A percentile compares a stretch with the other conserved stretches of the same genome.
These are phyloP conservation scores for Onygenales sp. DNA, from an alignment of 2,329 filamentous ascomycete species.

Conservation along the genomic window DNA sequence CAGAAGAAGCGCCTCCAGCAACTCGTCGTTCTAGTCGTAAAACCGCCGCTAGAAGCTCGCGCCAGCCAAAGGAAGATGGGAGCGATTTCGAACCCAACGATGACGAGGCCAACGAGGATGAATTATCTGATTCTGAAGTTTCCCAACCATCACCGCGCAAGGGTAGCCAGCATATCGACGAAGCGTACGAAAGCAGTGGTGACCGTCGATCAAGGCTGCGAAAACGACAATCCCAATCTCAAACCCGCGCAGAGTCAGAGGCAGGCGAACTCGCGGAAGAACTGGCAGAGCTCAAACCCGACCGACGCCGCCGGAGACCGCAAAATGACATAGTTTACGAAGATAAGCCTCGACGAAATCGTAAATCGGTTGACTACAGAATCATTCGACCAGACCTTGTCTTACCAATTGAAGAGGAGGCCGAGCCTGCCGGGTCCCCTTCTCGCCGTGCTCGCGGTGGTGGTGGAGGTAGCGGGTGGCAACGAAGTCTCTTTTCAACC, in stretches of 20 bases:
- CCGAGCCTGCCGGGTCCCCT: slow-evolving; percentile 57
- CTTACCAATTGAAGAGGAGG: slow-evolving; percentile 65
- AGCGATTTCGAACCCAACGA: slow-evolving; percentile 54
- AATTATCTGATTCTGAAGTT: slow-evolving; percentile 43
- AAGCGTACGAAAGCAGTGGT: slow-evolving; percentile 37
- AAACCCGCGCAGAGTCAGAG: slow-evolving; percentile 39
- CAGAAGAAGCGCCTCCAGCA: slow-evolving; percentile 21
- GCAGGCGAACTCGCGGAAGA: slow-evolving; percentile 52
- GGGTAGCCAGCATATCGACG: slow-evolving; percentile 30
- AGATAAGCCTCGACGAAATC: slow-evolving; percentile 41
- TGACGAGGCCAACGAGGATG: slow-evolving; percentile 42
- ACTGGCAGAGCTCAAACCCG: slow-evolving; percentile 43
- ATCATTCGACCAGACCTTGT: slow-evolving; percentile 67
- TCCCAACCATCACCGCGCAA: slow-evolving; percentile 36
- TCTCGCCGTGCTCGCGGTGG: slow-evolving; percentile 58
- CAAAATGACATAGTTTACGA: slow-evolving; percentile 29
- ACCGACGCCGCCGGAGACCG: slow-evolving; percentile 31
- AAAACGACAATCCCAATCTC: slow-evolving; percentile 37
- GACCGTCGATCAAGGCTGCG: slow-evolving; percentile 45
- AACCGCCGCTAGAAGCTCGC: slow-evolving; percentile 31
- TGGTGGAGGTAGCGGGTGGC: slow-evolving; percentile 50
- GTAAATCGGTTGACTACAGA: slow-evolving; percentile 72
- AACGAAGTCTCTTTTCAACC: slow-evolving; percentile 77
- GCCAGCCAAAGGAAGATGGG: slow-evolving; percentile 44
- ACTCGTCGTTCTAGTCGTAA: slow-evolving; percentile 31